Evolutionary conservation across 2,329 filamentous ascomycete species (phyloP).

Genomic region (Colletotrichum somersetense): DNA sequence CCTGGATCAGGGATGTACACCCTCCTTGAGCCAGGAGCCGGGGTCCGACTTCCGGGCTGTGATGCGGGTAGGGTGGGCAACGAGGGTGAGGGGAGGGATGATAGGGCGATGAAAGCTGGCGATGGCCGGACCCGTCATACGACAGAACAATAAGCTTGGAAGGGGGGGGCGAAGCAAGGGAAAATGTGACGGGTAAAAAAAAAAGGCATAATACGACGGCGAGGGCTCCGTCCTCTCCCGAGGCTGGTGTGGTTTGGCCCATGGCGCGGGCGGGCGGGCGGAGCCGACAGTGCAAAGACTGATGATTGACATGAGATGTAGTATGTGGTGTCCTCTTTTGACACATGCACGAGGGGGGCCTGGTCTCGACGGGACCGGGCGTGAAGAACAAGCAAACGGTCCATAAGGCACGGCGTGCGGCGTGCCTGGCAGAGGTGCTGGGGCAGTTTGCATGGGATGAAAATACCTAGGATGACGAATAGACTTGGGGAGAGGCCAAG

Average conservation of each 20-base stretch:
- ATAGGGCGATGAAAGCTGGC: conserved; percentile 34
- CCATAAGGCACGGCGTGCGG: conserved; percentile 26
- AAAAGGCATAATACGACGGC: conserved; percentile 14
- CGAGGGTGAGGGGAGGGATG: conserved; percentile 23
- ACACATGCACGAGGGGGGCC: conserved; percentile 31
- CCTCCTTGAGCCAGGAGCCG: neutral
- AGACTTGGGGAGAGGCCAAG: too few relatives aligned
- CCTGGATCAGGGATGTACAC: neutral
- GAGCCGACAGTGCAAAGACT: conserved; percentile 34
- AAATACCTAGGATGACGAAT: too few relatives aligned
- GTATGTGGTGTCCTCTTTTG: conserved; percentile 31
- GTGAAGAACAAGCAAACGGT: conserved; percentile 8
- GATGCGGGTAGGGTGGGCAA: conserved; percentile 25
- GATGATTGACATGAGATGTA: conserved; percentile 41
- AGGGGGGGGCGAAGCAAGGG: neutral
- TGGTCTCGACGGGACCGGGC: neutral
- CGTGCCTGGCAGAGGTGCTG: conserved; percentile 8
- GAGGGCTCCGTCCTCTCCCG: neutral
- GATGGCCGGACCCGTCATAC: conserved; percentile 39
- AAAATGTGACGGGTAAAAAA: conserved; percentile 16
- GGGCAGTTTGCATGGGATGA: too few relatives aligned
- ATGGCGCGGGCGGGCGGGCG: conserved; percentile 39
- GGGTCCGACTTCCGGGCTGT: conserved; percentile 20
- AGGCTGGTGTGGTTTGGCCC: conserved; percentile 13
- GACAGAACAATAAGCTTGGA: conserved; percentile 15